Base-by-base conservation (phyloP, 2,329 filamentous ascomycete species). In the Phialophora verrucosa region DNA sequence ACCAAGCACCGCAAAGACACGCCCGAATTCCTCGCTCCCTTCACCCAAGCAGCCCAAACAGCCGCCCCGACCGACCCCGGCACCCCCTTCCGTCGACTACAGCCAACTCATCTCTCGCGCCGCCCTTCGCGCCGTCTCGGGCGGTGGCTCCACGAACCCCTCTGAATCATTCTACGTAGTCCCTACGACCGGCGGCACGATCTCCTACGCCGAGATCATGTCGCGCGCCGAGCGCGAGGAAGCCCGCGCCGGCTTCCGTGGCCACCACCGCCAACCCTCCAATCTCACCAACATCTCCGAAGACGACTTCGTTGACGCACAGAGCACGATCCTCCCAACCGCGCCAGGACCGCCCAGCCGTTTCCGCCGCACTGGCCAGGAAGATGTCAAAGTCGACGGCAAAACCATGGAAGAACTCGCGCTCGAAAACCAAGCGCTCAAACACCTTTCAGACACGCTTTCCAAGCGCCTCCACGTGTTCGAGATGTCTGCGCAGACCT, bases 151-250 rank as follows among this genome's bases (percentile, higher is more conserved):
- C 3, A 81, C 81, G 8, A 91, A 91, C 73, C 69, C 78, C 3
- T 82, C 82, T 6, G 85, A 87, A 70, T 95, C 91, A 8, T 99
- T 99, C 80, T 98, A 97, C 76, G 91, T 98, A 1, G 95, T 99
- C 0, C 95, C 94, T 3, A 91, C 91, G 0, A 92, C 91, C 20
- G 94, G 95, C 4, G 93, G 94, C 70, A 97, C 93, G 2, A 90
- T 93, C 67, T 95, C 93, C 0, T 99, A 98, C 75, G 93, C 95
- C 53, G 93, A 91, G 69, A 97, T 99, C 60, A 82, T 97, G 23
- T 90, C 78, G 35, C 78, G 82, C 29, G 79, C 80, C 7, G 79
- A 82, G 68, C 83, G 80, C 62, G 78, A 74, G 74, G 77, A 80
- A 61, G 75, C 77, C 7, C 77, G 78, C 29, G 59, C 59, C 12